These are phyloP conservation scores for Leccinellum rugosiceps DNA, from an alignment of 768 basidiomycete species.

Conservation along the genomic window DNA sequence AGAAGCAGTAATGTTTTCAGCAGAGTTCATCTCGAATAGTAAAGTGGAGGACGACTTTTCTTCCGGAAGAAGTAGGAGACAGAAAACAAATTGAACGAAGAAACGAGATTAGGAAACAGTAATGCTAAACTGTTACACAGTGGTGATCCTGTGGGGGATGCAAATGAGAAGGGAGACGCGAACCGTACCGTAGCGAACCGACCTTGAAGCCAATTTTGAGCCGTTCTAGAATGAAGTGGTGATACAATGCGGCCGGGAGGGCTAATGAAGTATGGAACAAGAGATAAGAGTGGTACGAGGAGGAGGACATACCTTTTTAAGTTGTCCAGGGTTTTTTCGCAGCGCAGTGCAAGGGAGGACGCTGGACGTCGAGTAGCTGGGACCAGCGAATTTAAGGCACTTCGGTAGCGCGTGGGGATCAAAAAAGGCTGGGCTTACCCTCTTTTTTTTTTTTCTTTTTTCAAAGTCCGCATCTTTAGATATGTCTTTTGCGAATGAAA, in stretches of 20 bases:
- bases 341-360: conserved; percentile 31
- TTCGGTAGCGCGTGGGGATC: conserved; percentile 39
- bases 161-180: conserved; percentile 25
- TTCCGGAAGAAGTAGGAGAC: conserved; percentile 46
- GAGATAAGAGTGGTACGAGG: conserved; percentile 2
- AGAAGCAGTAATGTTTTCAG: conserved; percentile 69
- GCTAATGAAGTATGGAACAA: conserved; percentile 15
- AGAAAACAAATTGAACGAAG: conserved; percentile 50
- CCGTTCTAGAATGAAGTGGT: conserved; percentile 77
- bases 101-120: conserved; percentile 50
- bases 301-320: conserved; percentile 43
- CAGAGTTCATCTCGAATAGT: conserved; percentile 62
- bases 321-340: conserved; percentile 27
- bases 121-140: conserved; percentile 60
- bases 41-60: conserved; percentile 48
- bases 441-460: conserved; percentile 31
- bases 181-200: conserved; percentile 14
- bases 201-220: conserved; percentile 74
- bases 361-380: conserved; percentile 28
- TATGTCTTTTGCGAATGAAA: conserved; percentile 16
- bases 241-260: conserved; percentile 68
- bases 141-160: conserved; percentile 45
- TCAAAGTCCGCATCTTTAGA: conserved; percentile 30
- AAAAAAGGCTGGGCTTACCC: conserved; percentile 35
- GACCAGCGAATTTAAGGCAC: conserved; percentile 41